Base-by-base conservation (phyloP, 495 filamentous ascomycete species). In the Bacidia rubella region DNA sequence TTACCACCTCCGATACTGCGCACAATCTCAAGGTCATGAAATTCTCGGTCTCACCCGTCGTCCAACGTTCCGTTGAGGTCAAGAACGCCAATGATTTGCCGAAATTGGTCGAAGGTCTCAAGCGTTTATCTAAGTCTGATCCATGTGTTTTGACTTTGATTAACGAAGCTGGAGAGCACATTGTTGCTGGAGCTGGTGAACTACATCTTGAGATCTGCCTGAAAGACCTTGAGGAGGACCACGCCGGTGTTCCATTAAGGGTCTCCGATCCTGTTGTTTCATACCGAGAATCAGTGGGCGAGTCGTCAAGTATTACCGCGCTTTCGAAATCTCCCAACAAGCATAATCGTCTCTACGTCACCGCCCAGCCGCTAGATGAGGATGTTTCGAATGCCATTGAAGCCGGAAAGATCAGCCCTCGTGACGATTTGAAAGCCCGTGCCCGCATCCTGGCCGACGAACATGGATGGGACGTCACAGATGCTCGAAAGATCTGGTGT, bases 11-110 rank as follows among this genome's bases (percentile, higher is more conserved):
- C 64, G 92, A 99, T 57, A 90, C 90, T 55, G 92, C 92, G 63
- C 92, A 99, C 84, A 99, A 99, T 81, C 73, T 99, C 60, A 99
- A 97, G 83, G 92, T 99, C 73, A 99, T 99, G 92, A 95, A 94
- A 76, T 99, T 99, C 86, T 99, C 92, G 63, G 92, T 99, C 66
- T 97, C 92, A 39, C 92, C 92, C 66, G 92, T 99, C 72, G 93
- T 99, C 60, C 92, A 81, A 73, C 90, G 92, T 59, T 95, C 93
- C 69, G 92, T 99, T 61, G 89, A 97, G 74, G 92, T 96, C 76
- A 97, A 96, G 86, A 99, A 99, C 73, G 93, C 93, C 70, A 86
- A 90, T 71, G 92, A 99, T 80, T 81, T 99, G 56, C 92, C 92
- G 71, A 99, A 99, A 84, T 81, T 99, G 39, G 92, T 99, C 64